Evolutionary conservation across 768 basidiomycete genomes (phyloP).

Genomic region (Termitomyces sp.): DNA sequence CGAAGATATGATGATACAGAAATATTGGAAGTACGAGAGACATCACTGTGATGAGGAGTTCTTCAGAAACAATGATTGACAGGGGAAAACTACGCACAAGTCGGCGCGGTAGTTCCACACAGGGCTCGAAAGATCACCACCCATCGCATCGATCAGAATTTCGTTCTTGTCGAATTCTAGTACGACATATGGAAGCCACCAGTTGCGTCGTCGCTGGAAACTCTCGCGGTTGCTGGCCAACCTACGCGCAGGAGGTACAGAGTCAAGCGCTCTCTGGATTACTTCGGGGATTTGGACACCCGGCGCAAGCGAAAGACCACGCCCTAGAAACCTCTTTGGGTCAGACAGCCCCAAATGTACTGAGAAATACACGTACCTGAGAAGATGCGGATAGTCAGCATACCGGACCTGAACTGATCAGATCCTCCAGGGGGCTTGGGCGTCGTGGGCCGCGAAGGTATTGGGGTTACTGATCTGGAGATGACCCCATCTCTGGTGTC

Average conservation of each 20-base stretch:
- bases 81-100: conserved; percentile 60
- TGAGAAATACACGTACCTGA: conserved; percentile 54
- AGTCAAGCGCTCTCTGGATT: conserved; percentile 78
- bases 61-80: background rate
- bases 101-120: conserved; percentile 96
- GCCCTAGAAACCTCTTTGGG: conserved; percentile 40
- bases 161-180: conserved; percentile 99
- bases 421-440: conserved; percentile 55
- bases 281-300: conserved; percentile 79
- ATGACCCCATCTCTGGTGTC: conserved; percentile 65
- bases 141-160: conserved; percentile 92
- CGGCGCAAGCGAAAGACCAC: conserved; percentile 77
- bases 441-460: conserved; percentile 78
- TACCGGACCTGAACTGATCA: conserved; percentile 79
- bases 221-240: conserved; percentile 83
- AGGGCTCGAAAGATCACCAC: conserved; percentile 86
- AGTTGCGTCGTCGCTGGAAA: conserved; percentile 87
- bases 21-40: conserved; percentile 90
- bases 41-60: conserved; percentile 63
- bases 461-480: conserved; percentile 78
- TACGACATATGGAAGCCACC: conserved; percentile 97
- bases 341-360: background rate
- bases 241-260: conserved; percentile 48
- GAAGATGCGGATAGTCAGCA: conserved; percentile 95
- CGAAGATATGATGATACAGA: conserved; percentile 90